These are phyloP conservation scores for Cercospora sp. DNA, from an alignment of 2,329 filamentous ascomycete genomes.

Conservation along the genomic window DNA sequence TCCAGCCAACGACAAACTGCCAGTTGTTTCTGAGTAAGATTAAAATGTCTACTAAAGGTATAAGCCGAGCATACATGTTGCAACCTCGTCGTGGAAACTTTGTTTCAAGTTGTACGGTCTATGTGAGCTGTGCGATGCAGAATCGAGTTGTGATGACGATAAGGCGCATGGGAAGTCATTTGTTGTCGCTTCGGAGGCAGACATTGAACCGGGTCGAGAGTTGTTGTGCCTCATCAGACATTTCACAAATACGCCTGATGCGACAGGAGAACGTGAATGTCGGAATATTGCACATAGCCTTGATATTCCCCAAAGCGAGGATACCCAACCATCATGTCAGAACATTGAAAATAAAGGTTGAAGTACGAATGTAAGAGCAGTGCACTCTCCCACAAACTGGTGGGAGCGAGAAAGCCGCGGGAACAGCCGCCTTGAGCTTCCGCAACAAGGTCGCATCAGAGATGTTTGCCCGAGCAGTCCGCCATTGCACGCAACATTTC, in stretches of 20 bases:
- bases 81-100: too few relatives aligned
- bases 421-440: background rate
- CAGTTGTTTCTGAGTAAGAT: background rate
- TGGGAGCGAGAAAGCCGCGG: background rate
- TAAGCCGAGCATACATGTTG: too few relatives aligned
- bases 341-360: background rate
- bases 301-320: background rate
- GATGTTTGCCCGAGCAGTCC: conserved; percentile 1
- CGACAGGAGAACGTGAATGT: too few relatives aligned
- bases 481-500: background rate
- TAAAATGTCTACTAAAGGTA: too few relatives aligned
- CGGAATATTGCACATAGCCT: background rate
- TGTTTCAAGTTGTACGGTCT: too few relatives aligned
- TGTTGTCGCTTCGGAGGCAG: too few relatives aligned
- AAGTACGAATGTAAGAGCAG: background rate
- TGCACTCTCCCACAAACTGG: background rate
- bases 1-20: background rate
- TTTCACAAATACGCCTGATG: background rate
- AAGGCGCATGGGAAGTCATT: too few relatives aligned
- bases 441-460: conserved; percentile 3
- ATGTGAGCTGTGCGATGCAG: too few relatives aligned
- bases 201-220: too few relatives aligned
- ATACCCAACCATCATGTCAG: background rate
- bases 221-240: background rate
- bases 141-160: too few relatives aligned